phyloP scores from a whole-genome alignment of 2,329 filamentous ascomycete species.

The Byssoonygena ceratinophila region DNA sequence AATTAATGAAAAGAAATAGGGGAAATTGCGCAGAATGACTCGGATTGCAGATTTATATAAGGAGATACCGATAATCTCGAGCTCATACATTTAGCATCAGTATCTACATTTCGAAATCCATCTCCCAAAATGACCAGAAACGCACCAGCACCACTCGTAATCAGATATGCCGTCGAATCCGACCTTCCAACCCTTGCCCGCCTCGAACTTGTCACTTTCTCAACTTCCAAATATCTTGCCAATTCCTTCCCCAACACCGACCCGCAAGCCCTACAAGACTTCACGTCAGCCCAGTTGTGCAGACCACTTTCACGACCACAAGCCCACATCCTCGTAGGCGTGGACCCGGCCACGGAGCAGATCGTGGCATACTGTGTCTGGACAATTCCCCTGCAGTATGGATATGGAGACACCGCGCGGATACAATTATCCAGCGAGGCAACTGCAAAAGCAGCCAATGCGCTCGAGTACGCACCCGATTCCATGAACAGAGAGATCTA shows the following conservation, averaged over 20 bases:
- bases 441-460: background rate
- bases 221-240: background rate
- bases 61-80: too few relatives aligned
- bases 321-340: conserved; percentile 1
- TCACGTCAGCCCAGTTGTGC: background rate
- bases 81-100: too few relatives aligned
- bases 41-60: too few relatives aligned
- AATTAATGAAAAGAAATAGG: too few relatives aligned
- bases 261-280: background rate
- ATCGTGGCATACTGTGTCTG: conserved; percentile 1
- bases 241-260: conserved; percentile 1
- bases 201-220: background rate
- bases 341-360: background rate
- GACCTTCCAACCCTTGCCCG: background rate
- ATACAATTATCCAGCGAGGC: background rate
- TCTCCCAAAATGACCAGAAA: background rate
- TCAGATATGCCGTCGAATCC: background rate
- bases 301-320: background rate
- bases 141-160: background rate
- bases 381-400: background rate
- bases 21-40: too few relatives aligned
- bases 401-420: background rate
- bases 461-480: background rate
- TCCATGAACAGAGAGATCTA: background rate
- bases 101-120: too few relatives aligned